These are phyloP conservation scores for Penicillium sp. DNA, from an alignment of 2,329 filamentous ascomycete genomes.

Conservation along the genomic window DNA sequence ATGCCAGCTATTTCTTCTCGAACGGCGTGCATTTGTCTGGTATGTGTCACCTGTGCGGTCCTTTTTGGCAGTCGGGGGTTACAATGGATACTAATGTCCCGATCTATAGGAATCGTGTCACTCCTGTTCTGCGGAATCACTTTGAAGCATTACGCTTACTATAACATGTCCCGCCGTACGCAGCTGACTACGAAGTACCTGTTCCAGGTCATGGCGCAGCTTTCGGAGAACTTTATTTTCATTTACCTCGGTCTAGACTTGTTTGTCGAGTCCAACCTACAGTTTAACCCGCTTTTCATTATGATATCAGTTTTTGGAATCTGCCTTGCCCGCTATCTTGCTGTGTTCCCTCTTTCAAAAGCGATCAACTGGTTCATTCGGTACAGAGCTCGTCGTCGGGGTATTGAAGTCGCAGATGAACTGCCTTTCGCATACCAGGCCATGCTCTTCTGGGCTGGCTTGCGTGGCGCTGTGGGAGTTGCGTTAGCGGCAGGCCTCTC, in stretches of 20 bases:
- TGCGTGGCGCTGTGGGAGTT: slow-evolving; percentile 93
- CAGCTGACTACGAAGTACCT: slow-evolving; percentile 98
- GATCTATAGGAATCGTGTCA: slow-evolving; percentile 77
- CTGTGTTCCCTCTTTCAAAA: slow-evolving; percentile 88
- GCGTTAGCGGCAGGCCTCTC: slow-evolving; percentile 85
- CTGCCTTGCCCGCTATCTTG: slow-evolving; percentile 86
- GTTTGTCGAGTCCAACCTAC: slow-evolving; percentile 83
- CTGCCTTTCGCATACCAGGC: slow-evolving; percentile 92
- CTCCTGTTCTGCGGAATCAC: slow-evolving; percentile 97
- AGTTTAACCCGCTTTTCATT: slow-evolving; percentile 93
- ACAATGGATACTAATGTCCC: not conserved
- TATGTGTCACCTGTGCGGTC: slow-evolving; percentile 47
- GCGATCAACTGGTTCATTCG: slow-evolving; percentile 91
- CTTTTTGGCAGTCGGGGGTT: not conserved
- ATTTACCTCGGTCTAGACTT: slow-evolving; percentile 95
- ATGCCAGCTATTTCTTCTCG: slow-evolving; percentile 96
- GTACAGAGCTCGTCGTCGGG: slow-evolving; percentile 75
- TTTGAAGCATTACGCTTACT: slow-evolving; percentile 97
- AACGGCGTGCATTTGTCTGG: slow-evolving; percentile 95
- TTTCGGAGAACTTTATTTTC: slow-evolving; percentile 99
- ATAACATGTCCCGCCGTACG: slow-evolving; percentile 98
- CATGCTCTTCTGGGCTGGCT: slow-evolving; percentile 99
- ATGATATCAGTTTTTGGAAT: slow-evolving; percentile 90
- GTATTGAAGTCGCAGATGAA: slow-evolving; percentile 77
- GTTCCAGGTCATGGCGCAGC: slow-evolving; percentile 89